Conservation (phyloP, 148 eudicot genomes). For the Polygonum maritimum region DNA sequence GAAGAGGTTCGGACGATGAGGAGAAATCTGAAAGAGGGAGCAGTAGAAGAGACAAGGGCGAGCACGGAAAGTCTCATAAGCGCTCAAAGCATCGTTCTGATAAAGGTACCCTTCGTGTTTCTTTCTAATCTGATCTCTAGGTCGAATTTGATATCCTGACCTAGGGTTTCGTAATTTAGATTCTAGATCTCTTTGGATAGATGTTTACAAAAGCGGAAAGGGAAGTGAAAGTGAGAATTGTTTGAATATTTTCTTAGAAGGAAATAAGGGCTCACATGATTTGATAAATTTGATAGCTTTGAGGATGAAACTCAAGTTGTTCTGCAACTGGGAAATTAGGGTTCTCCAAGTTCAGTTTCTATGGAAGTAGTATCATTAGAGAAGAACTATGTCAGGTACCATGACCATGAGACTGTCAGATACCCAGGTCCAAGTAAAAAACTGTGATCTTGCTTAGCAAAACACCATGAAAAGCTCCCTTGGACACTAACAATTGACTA, state of each 20-base stretch:
- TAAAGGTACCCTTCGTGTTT: neutral
- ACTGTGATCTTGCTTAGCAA: too few relatives aligned
- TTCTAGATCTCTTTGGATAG: neutral
- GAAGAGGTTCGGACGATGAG: conserved; percentile 3
- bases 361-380: too few relatives aligned
- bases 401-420: too few relatives aligned
- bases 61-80: conserved; percentile 3
- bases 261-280: neutral
- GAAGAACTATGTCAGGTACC: too few relatives aligned
- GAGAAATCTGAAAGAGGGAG: conserved; percentile 6
- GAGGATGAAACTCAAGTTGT: neutral
- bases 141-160: neutral
- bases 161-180: neutral
- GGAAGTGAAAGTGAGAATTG: neutral
- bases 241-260: neutral
- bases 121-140: neutral
- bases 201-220: neutral
- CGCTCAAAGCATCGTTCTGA: conserved; percentile 8
- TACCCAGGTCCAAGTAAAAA: too few relatives aligned
- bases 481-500: too few relatives aligned
- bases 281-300: neutral
- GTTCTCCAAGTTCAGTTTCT: neutral
- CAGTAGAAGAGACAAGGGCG: conserved; percentile 8
- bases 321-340: neutral
- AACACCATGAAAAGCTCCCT: too few relatives aligned